phyloP scores from a whole-genome alignment of 148 eudicot species.

The Camellia japonica region DNA sequence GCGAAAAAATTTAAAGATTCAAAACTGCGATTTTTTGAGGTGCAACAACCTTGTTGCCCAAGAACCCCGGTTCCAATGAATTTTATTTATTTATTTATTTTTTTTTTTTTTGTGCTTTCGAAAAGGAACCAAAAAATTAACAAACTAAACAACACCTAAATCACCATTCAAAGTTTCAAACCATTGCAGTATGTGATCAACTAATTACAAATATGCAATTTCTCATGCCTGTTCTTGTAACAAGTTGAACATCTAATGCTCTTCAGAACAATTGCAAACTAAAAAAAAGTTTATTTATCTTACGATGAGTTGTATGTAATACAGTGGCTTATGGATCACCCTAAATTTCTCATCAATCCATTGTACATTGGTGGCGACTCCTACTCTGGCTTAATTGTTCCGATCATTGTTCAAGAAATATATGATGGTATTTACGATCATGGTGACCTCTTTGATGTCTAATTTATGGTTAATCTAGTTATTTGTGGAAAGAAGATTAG shows the following conservation, averaged over 20 bases:
- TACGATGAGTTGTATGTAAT: not conserved
- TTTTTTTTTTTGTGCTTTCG: too few relatives aligned
- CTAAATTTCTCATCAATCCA: constrained; percentile 24
- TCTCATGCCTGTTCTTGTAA: too few relatives aligned
- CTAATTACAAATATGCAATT: too few relatives aligned
- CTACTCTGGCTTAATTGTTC: constrained; percentile 30
- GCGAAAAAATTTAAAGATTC: too few relatives aligned
- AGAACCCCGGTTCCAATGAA: too few relatives aligned
- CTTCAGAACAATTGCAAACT: not conserved
- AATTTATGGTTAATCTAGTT: not conserved
- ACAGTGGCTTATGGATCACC: constrained; percentile 39
- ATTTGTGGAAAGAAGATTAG: not conserved
- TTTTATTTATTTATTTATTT: too few relatives aligned
- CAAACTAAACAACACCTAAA: too few relatives aligned
- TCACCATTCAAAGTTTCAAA: too few relatives aligned
- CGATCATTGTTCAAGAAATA: constrained; percentile 30
- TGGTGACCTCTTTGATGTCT: not conserved
- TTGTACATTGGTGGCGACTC: constrained; percentile 35
- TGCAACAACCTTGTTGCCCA: too few relatives aligned
- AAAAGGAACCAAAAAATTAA: too few relatives aligned
- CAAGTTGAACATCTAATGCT: not conserved
- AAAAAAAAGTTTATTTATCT: not conserved
- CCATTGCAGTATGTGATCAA: too few relatives aligned
- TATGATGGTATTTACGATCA: constrained; percentile 19
- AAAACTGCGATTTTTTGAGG: too few relatives aligned